Base-by-base conservation (phyloP, 352 stramenopile genomes). In the Elongisporangium undulatum region DNA sequence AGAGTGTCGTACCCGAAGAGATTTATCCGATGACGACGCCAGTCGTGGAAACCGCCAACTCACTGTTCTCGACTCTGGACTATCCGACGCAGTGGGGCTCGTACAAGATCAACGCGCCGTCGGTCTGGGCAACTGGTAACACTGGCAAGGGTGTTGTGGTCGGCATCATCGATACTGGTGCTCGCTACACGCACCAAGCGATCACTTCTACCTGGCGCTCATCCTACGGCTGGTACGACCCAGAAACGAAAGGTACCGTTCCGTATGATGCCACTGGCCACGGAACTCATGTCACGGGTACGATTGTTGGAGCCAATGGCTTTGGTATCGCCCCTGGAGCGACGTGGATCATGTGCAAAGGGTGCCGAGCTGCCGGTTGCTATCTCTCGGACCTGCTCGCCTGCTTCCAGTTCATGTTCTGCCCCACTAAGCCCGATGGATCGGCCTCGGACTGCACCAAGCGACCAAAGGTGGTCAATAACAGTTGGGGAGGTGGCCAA, bases 321-420 rank as follows among this genome's bases (percentile, higher is more conserved):
- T 75, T 85, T 51, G 79, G 77, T 9, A 75, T 87, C 23, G 79
- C 79, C 3, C 79, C 79, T 19, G 71, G 69, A 3, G 75, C 69
- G 4, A 72, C 62, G 29, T 89, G 79, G 79, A 85, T 89, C 16
- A 66, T 67, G 17, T 89, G 77, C 63, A 82, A 83, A 48, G 79
- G 73, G 0, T 87, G 75, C 57, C 63, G 71, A 19, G 56, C 65
- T 8, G 61, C 69, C 4, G 73, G 68, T 6, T 86, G 76, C 67
- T 70, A 68, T 21, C 64, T 65, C 34, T 71, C 77, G 10, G 74
- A 84, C 54, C 34, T 89, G 20, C 50, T 86, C 15, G 67, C 65
- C 8, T 89, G 79, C 51, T 77, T 82, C 53, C 74, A 89, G 63
- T 89, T 87, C 56, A 87, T 91, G 79, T 49, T 78, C 55, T 91